Evolutionary conservation across 768 basidiomycete genomes (phyloP).

Genomic region (Lactarius psammicola): DNA sequence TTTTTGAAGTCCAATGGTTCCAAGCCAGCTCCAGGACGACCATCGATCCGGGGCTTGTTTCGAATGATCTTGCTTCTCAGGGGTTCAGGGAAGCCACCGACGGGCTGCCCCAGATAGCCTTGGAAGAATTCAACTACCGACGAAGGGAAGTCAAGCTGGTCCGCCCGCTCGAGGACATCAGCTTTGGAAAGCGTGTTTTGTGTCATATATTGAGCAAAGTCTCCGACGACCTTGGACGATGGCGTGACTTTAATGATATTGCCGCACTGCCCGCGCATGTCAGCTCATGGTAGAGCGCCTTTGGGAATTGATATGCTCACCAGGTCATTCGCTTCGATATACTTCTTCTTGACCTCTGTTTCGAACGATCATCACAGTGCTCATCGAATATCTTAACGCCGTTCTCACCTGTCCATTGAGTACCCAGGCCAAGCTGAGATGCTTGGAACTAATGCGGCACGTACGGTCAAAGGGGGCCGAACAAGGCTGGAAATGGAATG

Average conservation of each 20-base stretch:
- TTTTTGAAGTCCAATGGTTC: constrained; percentile 91
- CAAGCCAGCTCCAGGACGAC: constrained; percentile 88
- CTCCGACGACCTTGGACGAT: constrained; percentile 97
- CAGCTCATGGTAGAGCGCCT: constrained; percentile 14
- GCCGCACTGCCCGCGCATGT: constrained; percentile 61
- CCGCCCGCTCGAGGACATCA: constrained; percentile 83
- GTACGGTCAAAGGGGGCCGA: constrained; percentile 27
- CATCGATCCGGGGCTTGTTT: constrained; percentile 90
- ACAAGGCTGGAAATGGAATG: constrained; percentile 19
- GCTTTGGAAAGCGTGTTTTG: constrained; percentile 86
- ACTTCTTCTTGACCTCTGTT: constrained; percentile 94
- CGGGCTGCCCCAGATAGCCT: constrained; percentile 96
- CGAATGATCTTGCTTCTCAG: constrained; percentile 89
- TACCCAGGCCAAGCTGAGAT: constrained; percentile 92
- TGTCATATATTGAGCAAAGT: constrained; percentile 99
- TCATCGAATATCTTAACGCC: background rate
- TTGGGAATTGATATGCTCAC: constrained; percentile 44
- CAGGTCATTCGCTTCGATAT: constrained; percentile 95
- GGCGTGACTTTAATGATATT: constrained; percentile 99
- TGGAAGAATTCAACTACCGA: constrained; percentile 99
- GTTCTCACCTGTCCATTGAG: constrained; percentile 82
- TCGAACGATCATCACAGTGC: background rate
- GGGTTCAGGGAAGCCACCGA: constrained; percentile 98
- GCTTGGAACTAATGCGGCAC: constrained; percentile 82
- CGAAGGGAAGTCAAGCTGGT: constrained; percentile 94